Percentiles rank a stretch among this genome's conserved stretches.
Evolutionary conservation across 345 rosid species (phyloP).

Genomic region (Streptanthus diversifolius): DNA sequence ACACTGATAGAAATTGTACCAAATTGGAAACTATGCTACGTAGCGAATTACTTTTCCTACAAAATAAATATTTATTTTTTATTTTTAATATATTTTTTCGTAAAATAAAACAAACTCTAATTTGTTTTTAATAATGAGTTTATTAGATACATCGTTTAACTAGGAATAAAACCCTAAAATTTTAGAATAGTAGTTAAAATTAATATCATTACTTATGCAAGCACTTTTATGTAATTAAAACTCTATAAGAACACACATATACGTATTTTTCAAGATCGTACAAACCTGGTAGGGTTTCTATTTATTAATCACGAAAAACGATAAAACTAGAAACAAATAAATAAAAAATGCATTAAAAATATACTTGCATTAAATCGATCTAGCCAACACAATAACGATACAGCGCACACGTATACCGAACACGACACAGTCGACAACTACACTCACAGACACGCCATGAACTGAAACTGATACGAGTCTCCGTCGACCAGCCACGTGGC

Average conservation of each 20-base stretch:
- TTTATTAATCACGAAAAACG: constrained; percentile 11
- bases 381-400: constrained; percentile 22
- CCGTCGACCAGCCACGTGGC: constrained; percentile 54
- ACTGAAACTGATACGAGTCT: constrained; percentile 33
- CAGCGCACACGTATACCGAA: constrained; percentile 29
- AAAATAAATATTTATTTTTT: background rate
- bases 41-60: background rate
- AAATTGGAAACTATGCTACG: constrained; percentile 7
- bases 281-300: background rate
- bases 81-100: background rate
- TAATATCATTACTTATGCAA: background rate
- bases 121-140: background rate
- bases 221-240: background rate
- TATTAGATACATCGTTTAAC: background rate
- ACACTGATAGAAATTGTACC: background rate
- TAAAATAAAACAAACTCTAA: background rate
- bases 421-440: constrained; percentile 25
- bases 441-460: constrained; percentile 50
- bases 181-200: background rate
- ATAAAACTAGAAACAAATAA: constrained; percentile 14
- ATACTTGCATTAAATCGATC: constrained; percentile 27
- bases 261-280: background rate
- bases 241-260: background rate
- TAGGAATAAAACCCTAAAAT: background rate
- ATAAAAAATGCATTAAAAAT: background rate